Base-by-base conservation (phyloP, 2,329 filamentous ascomycete species). In the Teratosphaeriaceae sp. region DNA sequence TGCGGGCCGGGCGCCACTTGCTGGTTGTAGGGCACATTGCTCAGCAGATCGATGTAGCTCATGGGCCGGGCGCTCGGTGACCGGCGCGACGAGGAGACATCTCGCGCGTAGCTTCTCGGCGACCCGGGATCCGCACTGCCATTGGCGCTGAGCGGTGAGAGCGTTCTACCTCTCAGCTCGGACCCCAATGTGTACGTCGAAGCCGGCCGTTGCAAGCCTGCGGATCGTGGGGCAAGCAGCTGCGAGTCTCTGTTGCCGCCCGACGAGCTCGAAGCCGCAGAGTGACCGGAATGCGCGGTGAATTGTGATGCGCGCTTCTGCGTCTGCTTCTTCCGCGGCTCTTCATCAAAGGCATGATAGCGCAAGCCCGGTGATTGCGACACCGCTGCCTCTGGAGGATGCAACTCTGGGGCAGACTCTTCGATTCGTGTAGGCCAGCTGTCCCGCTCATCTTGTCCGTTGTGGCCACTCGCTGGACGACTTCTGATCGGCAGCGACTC, bases 181-280 rank as follows among this genome's bases (percentile, higher is more conserved):
- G 85, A 88, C 37, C 77, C 76, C 12, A 78, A 73, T 2, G 86
- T 92, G 63, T 88, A 89, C 4, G 82, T 73, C 11, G 89, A 95
- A 19, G 74, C 74, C 4, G 88, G 88, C 40, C 89, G 76, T 30
- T 30, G 46, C 19, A 51, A 45, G 69, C 54, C 19, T 48, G 47
- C 18, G 56, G 44, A 15, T 43, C 47, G 15, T 46, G 46, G 35
- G n/a, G 39, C 49, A 50, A 65, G 26, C 36, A 60, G 42, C 49
- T 52, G 46, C 13, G 59, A 60, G 35, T 51, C 46, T 20, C 43
- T 36, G n/a, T 24, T 46, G 24, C 48, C 46, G 15, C 45, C 48
- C 6, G 52, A 52, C 36, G 56, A 58, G 38, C 54, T 53, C 5
- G 62, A 65, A 5, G 50, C 57, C 8, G 39, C 46, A 13, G 60